Percentiles rank a stretch among this genome's conserved stretches.
Evolutionary conservation across 1,139 yeast species (phyloP).

Genomic region (Kurtzmaniella quercitrusa): DNA sequence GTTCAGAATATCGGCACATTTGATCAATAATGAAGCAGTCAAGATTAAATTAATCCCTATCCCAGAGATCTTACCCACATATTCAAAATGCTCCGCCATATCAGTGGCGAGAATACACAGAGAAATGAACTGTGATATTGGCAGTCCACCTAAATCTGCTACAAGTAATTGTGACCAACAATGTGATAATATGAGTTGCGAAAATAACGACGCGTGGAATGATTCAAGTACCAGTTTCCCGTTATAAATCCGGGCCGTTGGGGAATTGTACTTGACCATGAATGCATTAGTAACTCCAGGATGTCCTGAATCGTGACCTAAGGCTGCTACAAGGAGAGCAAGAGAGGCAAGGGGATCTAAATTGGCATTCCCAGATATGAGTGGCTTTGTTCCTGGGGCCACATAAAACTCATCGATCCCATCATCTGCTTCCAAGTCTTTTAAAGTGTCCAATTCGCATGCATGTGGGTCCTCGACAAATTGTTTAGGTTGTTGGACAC

Average conservation of each 20-base stretch:
- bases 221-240: constrained; percentile 75
- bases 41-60: constrained; percentile 29
- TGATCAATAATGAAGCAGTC: constrained; percentile 65
- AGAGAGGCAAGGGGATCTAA: constrained; percentile 48
- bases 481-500: constrained; percentile 41
- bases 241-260: constrained; percentile 58
- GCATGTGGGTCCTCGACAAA: constrained; percentile 25
- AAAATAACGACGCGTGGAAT: constrained; percentile 74
- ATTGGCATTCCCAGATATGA: constrained; percentile 10
- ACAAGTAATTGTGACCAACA: constrained; percentile 59
- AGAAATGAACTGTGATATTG: constrained; percentile 31
- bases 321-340: constrained; percentile 70
- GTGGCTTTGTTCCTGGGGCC: background rate
- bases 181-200: constrained; percentile 48
- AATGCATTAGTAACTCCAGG: constrained; percentile 90
- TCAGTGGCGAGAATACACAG: constrained; percentile 79
- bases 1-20: constrained; percentile 93
- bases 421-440: background rate
- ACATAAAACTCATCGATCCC: background rate
- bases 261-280: constrained; percentile 57
- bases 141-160: constrained; percentile 16
- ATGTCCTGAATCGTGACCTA: constrained; percentile 96
- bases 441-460: background rate
- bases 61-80: constrained; percentile 48
- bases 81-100: constrained; percentile 85